These are phyloP conservation scores for Astraeus odoratus DNA, from an alignment of 768 basidiomycete species.

Conservation along the genomic window DNA sequence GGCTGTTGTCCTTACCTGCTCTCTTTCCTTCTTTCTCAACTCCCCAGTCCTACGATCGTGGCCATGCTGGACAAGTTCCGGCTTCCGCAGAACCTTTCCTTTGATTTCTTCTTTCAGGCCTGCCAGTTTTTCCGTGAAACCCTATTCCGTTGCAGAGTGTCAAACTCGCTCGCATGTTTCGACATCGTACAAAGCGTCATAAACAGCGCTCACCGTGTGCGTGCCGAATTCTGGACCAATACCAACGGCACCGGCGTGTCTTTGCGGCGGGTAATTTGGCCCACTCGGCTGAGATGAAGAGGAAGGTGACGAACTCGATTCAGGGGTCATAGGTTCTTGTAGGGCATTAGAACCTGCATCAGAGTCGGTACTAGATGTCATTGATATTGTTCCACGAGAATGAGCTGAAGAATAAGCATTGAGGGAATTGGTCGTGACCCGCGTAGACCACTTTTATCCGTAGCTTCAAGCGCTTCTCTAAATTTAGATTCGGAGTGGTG, in stretches of 20 bases:
- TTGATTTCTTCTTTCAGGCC: constrained; percentile 34
- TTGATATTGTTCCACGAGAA: too few relatives aligned
- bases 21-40: constrained; percentile 30
- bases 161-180: too few relatives aligned
- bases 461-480: too few relatives aligned
- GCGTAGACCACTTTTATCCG: too few relatives aligned
- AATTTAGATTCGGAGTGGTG: too few relatives aligned
- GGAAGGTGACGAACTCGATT: background rate
- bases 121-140: constrained; percentile 28
- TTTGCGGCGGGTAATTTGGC: constrained; percentile 30
- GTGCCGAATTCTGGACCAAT: constrained; percentile 30
- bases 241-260: constrained; percentile 38
- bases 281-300: background rate
- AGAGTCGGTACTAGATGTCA: constrained; percentile 11
- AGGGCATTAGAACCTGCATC: constrained; percentile 11
- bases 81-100: constrained; percentile 33
- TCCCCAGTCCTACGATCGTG: constrained; percentile 34
- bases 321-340: background rate
- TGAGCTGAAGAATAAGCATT: too few relatives aligned
- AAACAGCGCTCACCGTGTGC: constrained; percentile 21
- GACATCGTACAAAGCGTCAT: too few relatives aligned
- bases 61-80: constrained; percentile 32
- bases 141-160: too few relatives aligned
- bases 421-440: too few relatives aligned
- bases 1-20: constrained; percentile 14